Conservation (phyloP, 2,329 filamentous ascomycete genomes). For the Aureobasidium leucospermi region DNA sequence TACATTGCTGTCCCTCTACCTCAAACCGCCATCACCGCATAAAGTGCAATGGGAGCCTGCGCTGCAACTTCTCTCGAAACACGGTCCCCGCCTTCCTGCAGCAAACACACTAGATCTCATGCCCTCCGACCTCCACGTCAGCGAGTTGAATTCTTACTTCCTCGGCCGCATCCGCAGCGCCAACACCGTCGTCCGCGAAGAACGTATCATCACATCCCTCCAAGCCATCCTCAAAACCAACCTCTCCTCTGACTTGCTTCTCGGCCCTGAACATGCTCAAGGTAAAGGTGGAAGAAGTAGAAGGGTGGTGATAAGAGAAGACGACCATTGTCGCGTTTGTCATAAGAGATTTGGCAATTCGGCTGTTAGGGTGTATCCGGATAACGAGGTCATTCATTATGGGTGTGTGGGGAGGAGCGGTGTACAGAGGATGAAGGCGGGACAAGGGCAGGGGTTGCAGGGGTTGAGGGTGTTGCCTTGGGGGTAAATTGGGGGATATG, state of each 20-base stretch:
- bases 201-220: slow-evolving; percentile 67
- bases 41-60: slow-evolving; percentile 61
- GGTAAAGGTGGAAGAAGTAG: slow-evolving; percentile 49
- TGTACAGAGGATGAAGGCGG: slow-evolving; percentile 12
- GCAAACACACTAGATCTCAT: slow-evolving; percentile 80
- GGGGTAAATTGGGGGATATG: not conserved
- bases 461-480: slow-evolving; percentile 15
- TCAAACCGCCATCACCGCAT: slow-evolving; percentile 69
- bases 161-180: slow-evolving; percentile 79
- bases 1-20: slow-evolving; percentile 79
- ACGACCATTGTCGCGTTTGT: slow-evolving; percentile 84
- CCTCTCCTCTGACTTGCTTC: slow-evolving; percentile 62
- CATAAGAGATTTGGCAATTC: slow-evolving; percentile 88
- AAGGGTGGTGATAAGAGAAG: slow-evolving; percentile 76
- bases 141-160: slow-evolving; percentile 83
- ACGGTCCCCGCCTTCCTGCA: slow-evolving; percentile 85
- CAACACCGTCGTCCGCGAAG: slow-evolving; percentile 73
- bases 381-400: slow-evolving; percentile 47
- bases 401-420: slow-evolving; percentile 33
- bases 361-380: slow-evolving; percentile 82
- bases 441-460: slow-evolving; percentile 13
- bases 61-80: slow-evolving; percentile 78
- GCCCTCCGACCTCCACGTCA: slow-evolving; percentile 69
- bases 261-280: slow-evolving; percentile 59
- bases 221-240: slow-evolving; percentile 73